These are phyloP conservation scores for Picea engelmannii DNA, from an alignment of 83 land plant species.

Conservation along the genomic window DNA sequence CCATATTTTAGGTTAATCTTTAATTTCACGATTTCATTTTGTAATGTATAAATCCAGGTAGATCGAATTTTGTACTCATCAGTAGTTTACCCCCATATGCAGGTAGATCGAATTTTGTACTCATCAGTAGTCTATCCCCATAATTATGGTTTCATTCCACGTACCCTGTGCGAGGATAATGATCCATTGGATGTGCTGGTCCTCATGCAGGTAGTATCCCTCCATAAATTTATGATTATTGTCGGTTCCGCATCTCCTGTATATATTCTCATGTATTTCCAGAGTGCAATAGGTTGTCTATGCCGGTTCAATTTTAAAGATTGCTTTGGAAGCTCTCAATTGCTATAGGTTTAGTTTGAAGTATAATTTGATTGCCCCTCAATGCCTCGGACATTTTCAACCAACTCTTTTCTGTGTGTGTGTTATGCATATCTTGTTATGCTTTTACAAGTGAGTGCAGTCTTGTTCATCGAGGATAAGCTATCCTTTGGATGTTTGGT, in stretches of 20 bases:
- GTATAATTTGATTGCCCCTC: too few species aligned
- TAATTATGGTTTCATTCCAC: conserved; percentile 93
- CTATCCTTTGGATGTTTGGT: neutral
- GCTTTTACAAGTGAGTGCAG: neutral
- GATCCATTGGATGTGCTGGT: conserved; percentile 88
- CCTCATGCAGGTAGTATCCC: conserved; percentile 71
- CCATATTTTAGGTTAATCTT: neutral
- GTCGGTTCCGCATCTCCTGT: neutral
- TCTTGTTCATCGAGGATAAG: too few species aligned
- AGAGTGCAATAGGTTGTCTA: neutral
- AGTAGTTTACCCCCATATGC: conserved; percentile 81
- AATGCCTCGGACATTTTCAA: too few species aligned
- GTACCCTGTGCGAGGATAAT: conserved; percentile 90
- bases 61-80: conserved; percentile 87
- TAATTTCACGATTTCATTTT: neutral
- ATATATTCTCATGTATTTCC: neutral
- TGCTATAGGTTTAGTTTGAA: too few species aligned
- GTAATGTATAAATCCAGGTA: conserved; percentile 35
- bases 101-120: conserved; percentile 87
- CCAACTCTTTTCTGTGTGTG: neutral
- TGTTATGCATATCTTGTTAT: neutral
- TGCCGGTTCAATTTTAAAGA: too few species aligned
- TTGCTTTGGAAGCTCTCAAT: too few species aligned
- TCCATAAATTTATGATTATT: neutral
- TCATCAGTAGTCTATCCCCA: conserved; percentile 97